Conservation (phyloP, 345 rosid species). For the Erodium maritimum region DNA sequence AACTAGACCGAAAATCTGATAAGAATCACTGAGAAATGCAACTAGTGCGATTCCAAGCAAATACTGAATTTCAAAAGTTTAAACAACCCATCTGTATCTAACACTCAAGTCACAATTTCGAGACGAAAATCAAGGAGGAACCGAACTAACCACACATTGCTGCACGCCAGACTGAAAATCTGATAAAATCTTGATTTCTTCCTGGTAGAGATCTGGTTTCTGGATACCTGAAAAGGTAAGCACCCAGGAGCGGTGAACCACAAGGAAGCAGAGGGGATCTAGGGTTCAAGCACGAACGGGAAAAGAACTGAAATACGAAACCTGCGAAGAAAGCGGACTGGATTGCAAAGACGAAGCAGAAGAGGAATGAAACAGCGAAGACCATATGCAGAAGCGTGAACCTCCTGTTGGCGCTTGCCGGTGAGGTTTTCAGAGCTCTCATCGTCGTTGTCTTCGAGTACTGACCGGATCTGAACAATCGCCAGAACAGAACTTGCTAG, state of each 20-base stretch:
- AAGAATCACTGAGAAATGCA: slow-evolving; percentile 15
- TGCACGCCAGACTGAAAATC: slow-evolving; percentile 59
- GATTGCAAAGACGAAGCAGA: slow-evolving; percentile 43
- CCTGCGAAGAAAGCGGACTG: slow-evolving; percentile 71
- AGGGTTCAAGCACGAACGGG: neutral
- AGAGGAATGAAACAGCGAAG: slow-evolving; percentile 42
- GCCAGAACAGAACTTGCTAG: too few relatives aligned
- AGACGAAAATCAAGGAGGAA: neutral
- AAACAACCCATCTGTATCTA: neutral
- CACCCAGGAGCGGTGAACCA: neutral
- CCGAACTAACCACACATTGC: slow-evolving; percentile 58
- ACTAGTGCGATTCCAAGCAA: too few relatives aligned
- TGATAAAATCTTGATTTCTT: slow-evolving; percentile 38
- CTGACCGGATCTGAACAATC: too few relatives aligned
- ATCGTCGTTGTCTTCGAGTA: slow-evolving; percentile 11
- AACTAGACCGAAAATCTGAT: slow-evolving; percentile 36
- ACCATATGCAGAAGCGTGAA: slow-evolving; percentile 42
- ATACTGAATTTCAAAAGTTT: too few relatives aligned
- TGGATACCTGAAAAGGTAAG: slow-evolving; percentile 25
- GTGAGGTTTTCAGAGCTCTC: slow-evolving; percentile 25
- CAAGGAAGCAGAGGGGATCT: neutral
- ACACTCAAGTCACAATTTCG: neutral
- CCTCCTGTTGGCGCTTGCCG: slow-evolving; percentile 21
- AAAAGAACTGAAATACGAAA: slow-evolving; percentile 2
- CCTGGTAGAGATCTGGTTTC: slow-evolving; percentile 23